These are phyloP conservation scores for Debaryomycetaceae sp. DNA, from an alignment of 1,139 yeast genomes.

Conservation along the genomic window DNA sequence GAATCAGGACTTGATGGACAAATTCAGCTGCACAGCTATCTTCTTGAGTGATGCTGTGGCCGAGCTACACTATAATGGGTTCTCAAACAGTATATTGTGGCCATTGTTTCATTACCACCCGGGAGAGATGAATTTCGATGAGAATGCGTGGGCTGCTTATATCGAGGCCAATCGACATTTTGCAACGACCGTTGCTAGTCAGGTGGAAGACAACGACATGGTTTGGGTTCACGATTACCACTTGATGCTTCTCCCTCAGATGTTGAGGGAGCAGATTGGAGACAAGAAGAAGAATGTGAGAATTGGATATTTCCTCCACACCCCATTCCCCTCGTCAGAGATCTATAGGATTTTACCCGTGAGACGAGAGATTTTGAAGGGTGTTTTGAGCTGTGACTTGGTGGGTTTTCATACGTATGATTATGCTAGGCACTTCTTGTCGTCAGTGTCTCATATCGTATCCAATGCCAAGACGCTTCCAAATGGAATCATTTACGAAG, in stretches of 20 bases:
- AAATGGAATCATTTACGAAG: constrained; percentile 80
- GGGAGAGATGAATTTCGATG: constrained; percentile 98
- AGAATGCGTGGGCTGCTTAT: constrained; percentile 97
- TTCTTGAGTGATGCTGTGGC: constrained; percentile 86
- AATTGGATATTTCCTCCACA: constrained; percentile 91
- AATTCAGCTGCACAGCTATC: constrained; percentile 89
- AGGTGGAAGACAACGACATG: constrained; percentile 78
- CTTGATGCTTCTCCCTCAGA: constrained; percentile 88
- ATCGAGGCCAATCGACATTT: constrained; percentile 87
- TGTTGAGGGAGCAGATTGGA: constrained; percentile 69
- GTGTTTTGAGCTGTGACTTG: constrained; percentile 90
- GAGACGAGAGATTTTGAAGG: constrained; percentile 84
- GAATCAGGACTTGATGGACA: constrained; percentile 62
- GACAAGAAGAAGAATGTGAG: constrained; percentile 52
- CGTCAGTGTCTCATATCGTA: constrained; percentile 85
- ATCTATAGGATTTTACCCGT: constrained; percentile 95
- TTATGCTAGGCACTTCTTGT: constrained; percentile 94
- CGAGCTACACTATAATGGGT: constrained; percentile 94
- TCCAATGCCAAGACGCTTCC: constrained; percentile 77
- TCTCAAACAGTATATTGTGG: constrained; percentile 90
- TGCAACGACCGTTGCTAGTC: constrained; percentile 69
- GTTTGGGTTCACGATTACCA: constrained; percentile 99
- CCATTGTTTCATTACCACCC: constrained; percentile 98
- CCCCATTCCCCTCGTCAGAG: constrained; percentile 97
- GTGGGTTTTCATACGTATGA: constrained; percentile 99